phyloP scores from a whole-genome alignment of 108 stramenopile genomes.

The Seminavis robusta region DNA sequence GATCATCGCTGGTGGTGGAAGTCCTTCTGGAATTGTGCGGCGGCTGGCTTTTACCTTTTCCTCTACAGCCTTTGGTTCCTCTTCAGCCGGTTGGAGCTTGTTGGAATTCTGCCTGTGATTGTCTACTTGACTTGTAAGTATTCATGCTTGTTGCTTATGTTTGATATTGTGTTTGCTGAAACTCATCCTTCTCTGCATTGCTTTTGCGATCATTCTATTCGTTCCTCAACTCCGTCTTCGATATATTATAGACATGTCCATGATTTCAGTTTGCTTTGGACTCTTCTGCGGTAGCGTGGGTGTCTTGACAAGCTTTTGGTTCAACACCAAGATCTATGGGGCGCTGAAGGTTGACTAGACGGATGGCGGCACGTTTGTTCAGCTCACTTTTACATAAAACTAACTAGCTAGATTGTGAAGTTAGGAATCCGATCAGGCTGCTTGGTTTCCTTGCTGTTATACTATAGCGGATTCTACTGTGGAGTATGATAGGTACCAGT shows the following conservation, averaged over 20 bases:
- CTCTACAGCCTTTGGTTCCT: conserved; percentile 96
- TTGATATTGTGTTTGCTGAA: too few relatives aligned
- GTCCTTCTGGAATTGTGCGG: conserved; percentile 92
- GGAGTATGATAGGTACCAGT: too few relatives aligned
- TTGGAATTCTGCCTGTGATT: conserved; percentile 77
- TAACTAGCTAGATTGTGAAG: background rate
- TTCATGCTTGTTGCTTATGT: too few relatives aligned
- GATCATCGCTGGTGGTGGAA: conserved; percentile 99
- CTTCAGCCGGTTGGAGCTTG: conserved; percentile 82
- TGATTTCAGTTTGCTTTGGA: conserved; percentile 90
- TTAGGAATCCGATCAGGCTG: background rate
- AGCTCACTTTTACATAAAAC: background rate
- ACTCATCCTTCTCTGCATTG: too few relatives aligned
- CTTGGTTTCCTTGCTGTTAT: too few relatives aligned
- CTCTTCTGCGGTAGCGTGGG: conserved; percentile 95
- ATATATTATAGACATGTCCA: conserved; percentile 97
- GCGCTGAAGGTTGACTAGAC: conserved; percentile 85
- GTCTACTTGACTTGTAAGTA: conserved; percentile 97
- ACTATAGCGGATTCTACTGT: too few relatives aligned
- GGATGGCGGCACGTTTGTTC: too few relatives aligned
- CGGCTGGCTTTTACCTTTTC: conserved; percentile 93
- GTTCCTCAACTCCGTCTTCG: too few relatives aligned
- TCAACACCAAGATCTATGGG: conserved; percentile 79
- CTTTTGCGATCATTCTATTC: too few relatives aligned
- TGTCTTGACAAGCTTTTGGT: conserved; percentile 81